phyloP scores from a whole-genome alignment of 108 stramenopile genomes.

The Stephanodiscus triporus region DNA sequence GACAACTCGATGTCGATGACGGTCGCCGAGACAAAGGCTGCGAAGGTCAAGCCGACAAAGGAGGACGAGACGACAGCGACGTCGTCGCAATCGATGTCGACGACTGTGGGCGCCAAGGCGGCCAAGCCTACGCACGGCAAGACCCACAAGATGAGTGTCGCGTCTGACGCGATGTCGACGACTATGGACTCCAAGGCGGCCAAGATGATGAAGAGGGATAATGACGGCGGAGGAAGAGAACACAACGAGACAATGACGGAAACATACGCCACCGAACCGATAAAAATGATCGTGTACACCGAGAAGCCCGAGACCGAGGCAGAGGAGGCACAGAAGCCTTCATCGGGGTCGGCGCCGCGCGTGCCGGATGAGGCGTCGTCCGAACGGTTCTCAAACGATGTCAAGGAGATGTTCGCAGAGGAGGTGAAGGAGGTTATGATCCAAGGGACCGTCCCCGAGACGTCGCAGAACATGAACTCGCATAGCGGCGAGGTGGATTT shows the following conservation, averaged over 20 bases:
- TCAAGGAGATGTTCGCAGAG: not conserved
- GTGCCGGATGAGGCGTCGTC: not conserved
- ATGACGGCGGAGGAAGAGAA: too few species aligned
- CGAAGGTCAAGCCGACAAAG: too few species aligned
- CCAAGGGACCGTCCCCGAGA: not conserved
- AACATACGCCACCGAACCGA: not conserved
- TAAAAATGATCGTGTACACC: not conserved
- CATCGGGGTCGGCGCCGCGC: not conserved
- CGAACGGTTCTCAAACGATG: not conserved
- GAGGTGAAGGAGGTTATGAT: not conserved
- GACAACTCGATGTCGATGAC: too few species aligned
- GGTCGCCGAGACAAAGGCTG: too few species aligned
- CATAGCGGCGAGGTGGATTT: too few species aligned
- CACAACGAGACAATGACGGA: not conserved
- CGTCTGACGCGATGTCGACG: not conserved
- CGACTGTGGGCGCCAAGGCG: not conserved
- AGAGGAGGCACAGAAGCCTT: too few species aligned
- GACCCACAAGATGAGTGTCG: too few species aligned
- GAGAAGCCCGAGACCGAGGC: not conserved
- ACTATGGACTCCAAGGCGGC: not conserved
- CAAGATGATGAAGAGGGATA: not conserved
- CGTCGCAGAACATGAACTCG: not conserved
- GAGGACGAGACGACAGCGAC: not conserved
- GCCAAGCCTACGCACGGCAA: too few species aligned
- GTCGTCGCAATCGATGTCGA: not conserved